Evolutionary conservation across 768 basidiomycete species (phyloP), one percentile per base, ranked within the genome.

Genomic region (Mycena belliarum): DNA sequence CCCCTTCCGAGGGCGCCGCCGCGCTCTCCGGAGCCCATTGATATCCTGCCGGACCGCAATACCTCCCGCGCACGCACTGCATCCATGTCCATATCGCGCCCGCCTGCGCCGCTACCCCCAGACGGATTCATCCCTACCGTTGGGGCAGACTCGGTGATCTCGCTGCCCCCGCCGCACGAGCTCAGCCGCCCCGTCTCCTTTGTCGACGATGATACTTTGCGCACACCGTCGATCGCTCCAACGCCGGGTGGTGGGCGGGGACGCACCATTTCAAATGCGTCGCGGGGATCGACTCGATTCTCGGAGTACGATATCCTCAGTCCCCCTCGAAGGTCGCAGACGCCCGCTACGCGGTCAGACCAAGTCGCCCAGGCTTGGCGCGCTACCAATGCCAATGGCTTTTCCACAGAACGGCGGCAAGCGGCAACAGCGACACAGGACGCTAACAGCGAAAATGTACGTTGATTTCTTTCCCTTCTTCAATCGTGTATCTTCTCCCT

Each of bases 151-250:
- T 71, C 72, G 11, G 66, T 71, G 20, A 81, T 82, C 18, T 58
- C 68, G 6, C 69, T 84, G n/a, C 82, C 81, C 6, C 77, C 82
- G 20, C 83, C 83, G 1, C 79, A 83, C 52, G 82, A 77, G 55
- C 58, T 83, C 20, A 73, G 70, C 18, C 68, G 67, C 11, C 68
- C 68, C 15, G 61, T 45, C 3, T 53, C 63, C 16, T 53, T 57
- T 23, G 59, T 45, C 8, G 55, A 32, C 18, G 56, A 52, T 3
- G 58, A 56, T 29, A 28, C 51, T 37, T 18, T 25, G 55, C 49
- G 45, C 44, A 25, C 59, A 43, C 58, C 56, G n/a, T 48, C 16
- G 32, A 37, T 18, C 28, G 42, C 15, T 16, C 26, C 37, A 35
- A 16, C 23, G 2, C 24, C 52, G 28, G 16, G 28, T n/a, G 29